phyloP scores from a whole-genome alignment of 2,329 filamentous ascomycete species.

The Ophiostoma sp. region DNA sequence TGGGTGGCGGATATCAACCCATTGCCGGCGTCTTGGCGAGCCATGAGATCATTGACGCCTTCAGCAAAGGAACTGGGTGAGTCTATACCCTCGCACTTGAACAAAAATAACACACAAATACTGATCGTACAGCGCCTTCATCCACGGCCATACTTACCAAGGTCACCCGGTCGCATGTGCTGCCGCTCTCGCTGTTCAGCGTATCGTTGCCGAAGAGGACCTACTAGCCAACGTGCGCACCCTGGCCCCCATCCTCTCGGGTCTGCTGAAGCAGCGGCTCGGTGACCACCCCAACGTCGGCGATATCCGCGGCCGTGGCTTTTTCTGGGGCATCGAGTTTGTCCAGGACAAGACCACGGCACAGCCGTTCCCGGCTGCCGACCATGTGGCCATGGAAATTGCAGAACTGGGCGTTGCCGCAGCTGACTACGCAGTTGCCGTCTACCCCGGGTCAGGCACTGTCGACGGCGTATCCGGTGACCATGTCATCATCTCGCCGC shows the following conservation, averaged over 20 bases:
- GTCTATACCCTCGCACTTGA: slow-evolving; percentile 27
- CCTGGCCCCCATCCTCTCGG: slow-evolving; percentile 38
- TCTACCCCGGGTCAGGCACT: slow-evolving; percentile 66
- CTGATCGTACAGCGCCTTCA: slow-evolving; percentile 45
- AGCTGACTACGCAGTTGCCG: slow-evolving; percentile 40
- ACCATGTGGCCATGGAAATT: slow-evolving; percentile 39
- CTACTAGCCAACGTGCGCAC: slow-evolving; percentile 40
- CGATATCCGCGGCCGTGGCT: slow-evolving; percentile 45
- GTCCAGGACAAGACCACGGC: slow-evolving; percentile 40
- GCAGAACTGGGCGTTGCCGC: slow-evolving; percentile 36
- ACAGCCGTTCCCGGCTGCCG: slow-evolving; percentile 38
- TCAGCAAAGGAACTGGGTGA: slow-evolving; percentile 44
- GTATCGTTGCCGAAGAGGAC: slow-evolving; percentile 40
- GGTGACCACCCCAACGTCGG: slow-evolving; percentile 43
- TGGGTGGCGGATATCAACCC: slow-evolving; percentile 61
- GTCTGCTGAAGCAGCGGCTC: slow-evolving; percentile 36
- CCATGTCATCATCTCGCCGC: slow-evolving; percentile 68
- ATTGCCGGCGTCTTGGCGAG: slow-evolving; percentile 61
- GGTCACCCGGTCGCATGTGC: slow-evolving; percentile 44
- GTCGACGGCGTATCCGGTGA: slow-evolving; percentile 63
- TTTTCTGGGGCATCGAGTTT: slow-evolving; percentile 49
- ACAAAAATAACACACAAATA: not conserved
- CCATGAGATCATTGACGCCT: slow-evolving; percentile 48
- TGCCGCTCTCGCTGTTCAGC: slow-evolving; percentile 44
- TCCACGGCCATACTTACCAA: slow-evolving; percentile 61